Conservation (phyloP, 2,329 filamentous ascomycete species). For the Colletotrichum eleusines region DNA sequence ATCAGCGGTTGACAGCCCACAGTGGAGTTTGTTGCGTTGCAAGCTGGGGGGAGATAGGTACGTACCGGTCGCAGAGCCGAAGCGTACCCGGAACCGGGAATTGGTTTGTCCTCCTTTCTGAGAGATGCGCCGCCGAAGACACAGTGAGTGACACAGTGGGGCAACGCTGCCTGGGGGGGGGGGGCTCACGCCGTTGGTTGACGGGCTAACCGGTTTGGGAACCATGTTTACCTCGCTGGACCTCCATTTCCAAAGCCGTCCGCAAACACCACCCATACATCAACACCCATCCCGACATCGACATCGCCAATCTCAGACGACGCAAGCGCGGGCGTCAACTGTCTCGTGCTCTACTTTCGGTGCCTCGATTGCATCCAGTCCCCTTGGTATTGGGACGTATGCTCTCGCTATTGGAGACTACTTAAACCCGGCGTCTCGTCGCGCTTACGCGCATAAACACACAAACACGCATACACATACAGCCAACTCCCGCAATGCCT, state of each 20-base stretch:
- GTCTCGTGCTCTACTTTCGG: background rate
- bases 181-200: background rate
- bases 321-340: slow-evolving; percentile 16
- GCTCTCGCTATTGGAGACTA: background rate
- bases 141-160: background rate
- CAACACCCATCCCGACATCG: slow-evolving; percentile 14
- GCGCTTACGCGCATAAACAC: slow-evolving; percentile 34
- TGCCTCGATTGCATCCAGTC: background rate
- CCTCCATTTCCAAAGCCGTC: slow-evolving; percentile 11
- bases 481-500: slow-evolving; percentile 28
- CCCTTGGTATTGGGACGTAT: background rate
- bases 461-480: background rate
- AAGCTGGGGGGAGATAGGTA: background rate
- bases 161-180: background rate
- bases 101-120: background rate
- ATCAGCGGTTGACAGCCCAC: slow-evolving; percentile 28
- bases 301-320: slow-evolving; percentile 10
- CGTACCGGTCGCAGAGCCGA: background rate
- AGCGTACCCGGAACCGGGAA: slow-evolving; percentile 3
- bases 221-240: slow-evolving; percentile 48
- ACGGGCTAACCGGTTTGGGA: slow-evolving; percentile 43
- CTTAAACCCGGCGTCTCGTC: slow-evolving; percentile 8
- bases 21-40: background rate
- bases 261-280: slow-evolving; percentile 20
- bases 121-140: background rate